Percentiles rank a stretch among this genome's conserved stretches.
These are phyloP conservation scores for Pisolithus orientalis DNA, from an alignment of 768 basidiomycete species.

Conservation along the genomic window DNA sequence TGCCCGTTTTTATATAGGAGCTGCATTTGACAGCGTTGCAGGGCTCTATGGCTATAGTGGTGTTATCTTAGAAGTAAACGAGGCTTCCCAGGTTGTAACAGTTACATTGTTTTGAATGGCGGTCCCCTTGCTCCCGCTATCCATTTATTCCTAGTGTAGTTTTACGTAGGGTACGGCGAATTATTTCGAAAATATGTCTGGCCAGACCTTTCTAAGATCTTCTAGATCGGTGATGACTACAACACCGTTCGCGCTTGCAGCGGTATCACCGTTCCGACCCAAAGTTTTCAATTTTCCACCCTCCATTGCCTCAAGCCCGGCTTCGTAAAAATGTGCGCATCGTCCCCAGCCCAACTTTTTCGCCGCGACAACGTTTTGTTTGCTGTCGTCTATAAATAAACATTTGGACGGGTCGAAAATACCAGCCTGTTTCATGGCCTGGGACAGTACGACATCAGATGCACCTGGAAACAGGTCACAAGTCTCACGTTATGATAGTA, in stretches of 20 bases:
- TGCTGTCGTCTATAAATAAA: constrained; percentile 76
- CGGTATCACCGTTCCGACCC: constrained; percentile 31
- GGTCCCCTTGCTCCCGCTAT: background rate
- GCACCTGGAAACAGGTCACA: background rate
- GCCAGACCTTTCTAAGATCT: constrained; percentile 66
- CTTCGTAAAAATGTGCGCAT: constrained; percentile 73
- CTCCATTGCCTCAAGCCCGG: constrained; percentile 56
- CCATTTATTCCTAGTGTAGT: constrained; percentile 1
- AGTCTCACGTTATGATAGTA: constrained; percentile 55
- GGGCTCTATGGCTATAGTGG: constrained; percentile 71
- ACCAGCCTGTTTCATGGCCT: constrained; percentile 64
- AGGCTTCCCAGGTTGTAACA: constrained; percentile 69
- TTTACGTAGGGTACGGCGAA: background rate
- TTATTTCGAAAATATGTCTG: constrained; percentile 56
- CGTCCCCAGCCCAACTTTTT: constrained; percentile 60
- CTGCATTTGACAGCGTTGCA: constrained; percentile 4
- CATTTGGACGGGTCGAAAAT: constrained; percentile 63
- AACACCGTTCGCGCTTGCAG: constrained; percentile 39
- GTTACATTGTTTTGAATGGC: constrained; percentile 59
- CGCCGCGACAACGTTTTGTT: constrained; percentile 63
- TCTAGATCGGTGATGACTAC: constrained; percentile 52
- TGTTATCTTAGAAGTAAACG: constrained; percentile 72
- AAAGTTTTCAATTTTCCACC: constrained; percentile 49
- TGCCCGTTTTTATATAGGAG: constrained; percentile 4
- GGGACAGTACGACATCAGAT: constrained; percentile 3